phyloP scores from a whole-genome alignment of 345 rosid species.

The Populus simonii region DNA sequence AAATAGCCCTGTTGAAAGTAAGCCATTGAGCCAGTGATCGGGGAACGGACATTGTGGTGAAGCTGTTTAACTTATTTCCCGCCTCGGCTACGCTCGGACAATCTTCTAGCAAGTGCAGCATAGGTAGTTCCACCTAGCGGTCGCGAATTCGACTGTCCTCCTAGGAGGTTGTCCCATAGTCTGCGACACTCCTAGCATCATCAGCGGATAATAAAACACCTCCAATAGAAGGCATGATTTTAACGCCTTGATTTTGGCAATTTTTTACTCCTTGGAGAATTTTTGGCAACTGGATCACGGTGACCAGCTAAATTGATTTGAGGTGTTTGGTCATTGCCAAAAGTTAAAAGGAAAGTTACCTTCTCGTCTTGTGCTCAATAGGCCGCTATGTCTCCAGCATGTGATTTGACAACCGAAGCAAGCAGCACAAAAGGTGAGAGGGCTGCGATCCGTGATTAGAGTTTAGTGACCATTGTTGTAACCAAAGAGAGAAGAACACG shows the following conservation, averaged over 20 bases:
- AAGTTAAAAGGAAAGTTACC: constrained; percentile 24
- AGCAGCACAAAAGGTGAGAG: no score
- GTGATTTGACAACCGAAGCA: no score
- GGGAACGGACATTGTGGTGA: constrained; percentile 15
- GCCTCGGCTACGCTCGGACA: neutral
- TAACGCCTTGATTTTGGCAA: constrained; percentile 23
- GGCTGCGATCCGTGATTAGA: no score
- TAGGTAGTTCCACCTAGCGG: neutral
- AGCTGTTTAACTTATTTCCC: constrained; percentile 4
- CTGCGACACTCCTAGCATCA: constrained; percentile 15
- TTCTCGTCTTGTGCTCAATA: no score
- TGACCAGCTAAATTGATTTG: constrained; percentile 27
- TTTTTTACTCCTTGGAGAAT: neutral
- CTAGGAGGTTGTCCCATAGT: neutral
- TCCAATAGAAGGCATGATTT: constrained; percentile 31
- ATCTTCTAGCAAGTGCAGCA: neutral
- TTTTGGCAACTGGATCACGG: constrained; percentile 19
- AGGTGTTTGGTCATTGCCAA: constrained; percentile 22
- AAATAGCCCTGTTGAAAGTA: constrained; percentile 1
- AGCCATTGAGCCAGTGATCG: neutral
- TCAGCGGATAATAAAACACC: constrained; percentile 11
- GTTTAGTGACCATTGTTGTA: no score
- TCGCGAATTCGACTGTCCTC: neutral
- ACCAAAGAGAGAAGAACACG: no score
- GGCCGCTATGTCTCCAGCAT: no score